Evolutionary conservation across 306 rosid species (phyloP).

Genomic region (Clitoria ternatea): DNA sequence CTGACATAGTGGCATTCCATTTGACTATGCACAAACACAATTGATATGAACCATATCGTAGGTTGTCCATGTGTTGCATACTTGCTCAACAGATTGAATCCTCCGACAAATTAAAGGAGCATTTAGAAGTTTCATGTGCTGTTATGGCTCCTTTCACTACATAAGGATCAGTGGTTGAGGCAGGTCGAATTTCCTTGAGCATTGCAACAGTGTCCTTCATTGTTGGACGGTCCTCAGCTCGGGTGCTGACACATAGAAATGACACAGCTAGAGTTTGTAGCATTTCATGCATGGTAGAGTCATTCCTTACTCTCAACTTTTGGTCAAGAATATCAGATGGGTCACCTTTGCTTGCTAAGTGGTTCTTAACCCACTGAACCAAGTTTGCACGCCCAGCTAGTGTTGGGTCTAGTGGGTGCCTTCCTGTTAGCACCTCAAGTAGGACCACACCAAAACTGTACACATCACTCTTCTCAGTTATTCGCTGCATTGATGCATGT

Average conservation of each 20-base stretch:
- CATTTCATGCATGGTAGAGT: slow-evolving; percentile 67
- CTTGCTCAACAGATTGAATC: slow-evolving; percentile 40
- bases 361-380: slow-evolving; percentile 82
- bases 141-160: slow-evolving; percentile 30
- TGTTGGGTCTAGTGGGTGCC: slow-evolving; percentile 89
- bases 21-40: slow-evolving; percentile 39
- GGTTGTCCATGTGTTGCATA: slow-evolving; percentile 5
- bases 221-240: slow-evolving; percentile 62
- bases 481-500: slow-evolving; percentile 55
- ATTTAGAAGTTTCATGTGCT: slow-evolving; percentile 41
- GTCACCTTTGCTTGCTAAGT: slow-evolving; percentile 48
- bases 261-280: slow-evolving; percentile 76
- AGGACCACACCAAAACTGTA: slow-evolving; percentile 86
- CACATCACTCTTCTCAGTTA: slow-evolving; percentile 75
- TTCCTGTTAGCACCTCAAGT: slow-evolving; percentile 80
- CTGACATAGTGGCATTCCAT: slow-evolving; percentile 13
- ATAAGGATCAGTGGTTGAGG: slow-evolving; percentile 28
- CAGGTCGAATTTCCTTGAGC: slow-evolving; percentile 66
- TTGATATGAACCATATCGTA: background rate
- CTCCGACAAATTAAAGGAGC: slow-evolving; percentile 55
- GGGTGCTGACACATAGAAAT: slow-evolving; percentile 48
- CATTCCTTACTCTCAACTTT: slow-evolving; percentile 59
- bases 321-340: slow-evolving; percentile 59
- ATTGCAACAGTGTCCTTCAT: slow-evolving; percentile 80
- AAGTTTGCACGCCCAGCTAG: slow-evolving; percentile 59